phyloP scores from a whole-genome alignment of 2,329 filamentous ascomycete genomes.

The Colletotrichum euphorbiae region DNA sequence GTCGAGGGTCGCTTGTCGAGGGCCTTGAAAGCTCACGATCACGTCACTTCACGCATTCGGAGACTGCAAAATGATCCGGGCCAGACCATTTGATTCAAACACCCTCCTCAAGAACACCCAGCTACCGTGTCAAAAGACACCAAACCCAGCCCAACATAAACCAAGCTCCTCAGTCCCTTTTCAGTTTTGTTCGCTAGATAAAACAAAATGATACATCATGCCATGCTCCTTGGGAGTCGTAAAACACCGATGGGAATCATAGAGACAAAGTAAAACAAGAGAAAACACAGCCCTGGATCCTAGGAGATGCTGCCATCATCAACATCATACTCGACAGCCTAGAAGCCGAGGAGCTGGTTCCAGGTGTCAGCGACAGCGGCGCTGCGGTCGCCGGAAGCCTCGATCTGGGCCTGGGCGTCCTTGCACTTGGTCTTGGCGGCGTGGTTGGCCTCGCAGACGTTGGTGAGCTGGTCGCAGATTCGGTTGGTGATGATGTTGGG shows the following conservation, averaged over 20 bases:
- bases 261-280: slow-evolving; percentile 15
- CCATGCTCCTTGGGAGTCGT: slow-evolving; percentile 14
- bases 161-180: slow-evolving; percentile 20
- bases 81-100: slow-evolving; percentile 37
- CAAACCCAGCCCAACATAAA: slow-evolving; percentile 10
- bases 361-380: slow-evolving; percentile 61
- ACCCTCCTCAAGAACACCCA: slow-evolving; percentile 32
- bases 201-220: not conserved
- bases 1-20: not conserved
- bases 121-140: slow-evolving; percentile 22
- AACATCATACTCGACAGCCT: slow-evolving; percentile 26
- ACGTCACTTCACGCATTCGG: not conserved
- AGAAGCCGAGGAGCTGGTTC: slow-evolving; percentile 56
- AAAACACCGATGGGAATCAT: slow-evolving; percentile 19
- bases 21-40: not conserved
- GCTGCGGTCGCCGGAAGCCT: slow-evolving; percentile 61
- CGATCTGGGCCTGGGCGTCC: slow-evolving; percentile 61
- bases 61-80: not conserved
- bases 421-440: slow-evolving; percentile 62
- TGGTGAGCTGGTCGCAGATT: slow-evolving; percentile 70
- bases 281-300: not conserved
- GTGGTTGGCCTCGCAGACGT: slow-evolving; percentile 68
- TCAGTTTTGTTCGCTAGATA: slow-evolving; percentile 9
- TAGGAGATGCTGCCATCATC: not conserved
- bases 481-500: slow-evolving; percentile 74